Evolutionary conservation across 2,329 filamentous ascomycete species (phyloP).

Genomic region (Fusarium nelsonii): DNA sequence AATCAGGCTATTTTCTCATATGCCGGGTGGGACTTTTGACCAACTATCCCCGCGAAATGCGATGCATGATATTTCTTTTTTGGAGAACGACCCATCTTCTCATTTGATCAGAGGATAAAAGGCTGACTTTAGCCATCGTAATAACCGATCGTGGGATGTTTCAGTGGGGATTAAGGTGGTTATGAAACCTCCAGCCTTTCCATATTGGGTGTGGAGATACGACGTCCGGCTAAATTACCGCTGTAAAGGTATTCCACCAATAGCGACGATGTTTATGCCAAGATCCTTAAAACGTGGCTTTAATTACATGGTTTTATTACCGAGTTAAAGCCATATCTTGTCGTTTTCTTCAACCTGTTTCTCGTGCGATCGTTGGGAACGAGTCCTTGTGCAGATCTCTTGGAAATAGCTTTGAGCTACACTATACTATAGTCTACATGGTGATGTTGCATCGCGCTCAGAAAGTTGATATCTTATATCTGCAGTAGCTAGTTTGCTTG

Average conservation of each 20-base stretch:
- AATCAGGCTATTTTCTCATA: slow-evolving; percentile 5
- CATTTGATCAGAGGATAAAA: slow-evolving; percentile 10
- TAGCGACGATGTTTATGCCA: neutral
- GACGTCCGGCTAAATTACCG: slow-evolving; percentile 5
- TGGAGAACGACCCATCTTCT: neutral
- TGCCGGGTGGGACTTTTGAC: slow-evolving; percentile 4
- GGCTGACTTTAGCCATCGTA: slow-evolving; percentile 1
- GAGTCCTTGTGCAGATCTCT: too few species aligned
- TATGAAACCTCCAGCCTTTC: slow-evolving; percentile 24
- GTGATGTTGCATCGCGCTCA: too few species aligned
- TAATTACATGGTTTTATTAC: neutral
- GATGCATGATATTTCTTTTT: neutral
- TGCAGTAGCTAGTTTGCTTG: too few species aligned
- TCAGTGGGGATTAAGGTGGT: slow-evolving; percentile 10
- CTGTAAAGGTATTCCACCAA: slow-evolving; percentile 17
- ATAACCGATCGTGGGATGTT: slow-evolving; percentile 9
- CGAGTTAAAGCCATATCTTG: neutral
- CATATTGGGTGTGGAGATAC: slow-evolving; percentile 5
- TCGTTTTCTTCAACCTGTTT: too few species aligned
- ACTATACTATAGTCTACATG: too few species aligned
- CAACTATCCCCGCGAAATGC: neutral
- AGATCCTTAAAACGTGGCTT: neutral
- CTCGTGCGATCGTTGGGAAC: too few species aligned
- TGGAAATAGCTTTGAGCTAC: too few species aligned
- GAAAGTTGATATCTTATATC: too few species aligned